Conservation (phyloP, 225 moss, liverwort and hornwort genomes). For the Polytrichum commune region DNA sequence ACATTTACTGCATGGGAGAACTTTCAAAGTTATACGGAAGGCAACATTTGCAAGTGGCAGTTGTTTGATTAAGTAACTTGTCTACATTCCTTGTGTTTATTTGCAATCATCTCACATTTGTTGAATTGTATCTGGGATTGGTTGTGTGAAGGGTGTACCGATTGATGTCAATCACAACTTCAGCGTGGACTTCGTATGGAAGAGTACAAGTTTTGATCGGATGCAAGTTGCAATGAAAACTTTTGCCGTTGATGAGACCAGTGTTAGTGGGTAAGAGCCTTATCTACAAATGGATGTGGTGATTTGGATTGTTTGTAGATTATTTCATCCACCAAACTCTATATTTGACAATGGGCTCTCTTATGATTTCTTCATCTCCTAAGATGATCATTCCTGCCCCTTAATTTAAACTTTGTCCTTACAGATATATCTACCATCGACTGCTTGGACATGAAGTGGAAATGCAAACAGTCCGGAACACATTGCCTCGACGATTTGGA, state of each 20-base stretch:
- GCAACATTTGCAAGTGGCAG: no score
- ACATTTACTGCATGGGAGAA: no score
- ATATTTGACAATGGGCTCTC: neutral
- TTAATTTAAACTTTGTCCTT: no score
- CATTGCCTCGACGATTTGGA: constrained; percentile 88
- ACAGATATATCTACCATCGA: constrained; percentile 95
- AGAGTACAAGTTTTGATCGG: constrained; percentile 98
- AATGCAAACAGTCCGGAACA: constrained; percentile 83
- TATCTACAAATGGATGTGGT: neutral
- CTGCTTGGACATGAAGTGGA: constrained; percentile 93
- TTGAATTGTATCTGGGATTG: neutral
- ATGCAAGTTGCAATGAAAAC: constrained; percentile 99
- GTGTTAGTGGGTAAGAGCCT: constrained; percentile 83
- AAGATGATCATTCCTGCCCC: no score
- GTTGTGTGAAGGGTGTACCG: constrained; percentile 74
- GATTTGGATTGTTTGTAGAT: neutral
- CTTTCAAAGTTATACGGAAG: no score
- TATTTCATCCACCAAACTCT: neutral
- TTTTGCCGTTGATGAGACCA: constrained; percentile 98
- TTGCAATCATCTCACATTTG: no score
- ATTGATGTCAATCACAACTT: constrained; percentile 97
- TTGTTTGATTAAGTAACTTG: no score
- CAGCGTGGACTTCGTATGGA: constrained; percentile 98
- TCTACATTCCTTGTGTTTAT: no score
- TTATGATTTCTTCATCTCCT: no score